A percentile compares a stretch with the other conserved stretches of the same genome.
These are phyloP conservation scores for Suillus luteus DNA, from an alignment of 768 basidiomycete species.

Conservation along the genomic window DNA sequence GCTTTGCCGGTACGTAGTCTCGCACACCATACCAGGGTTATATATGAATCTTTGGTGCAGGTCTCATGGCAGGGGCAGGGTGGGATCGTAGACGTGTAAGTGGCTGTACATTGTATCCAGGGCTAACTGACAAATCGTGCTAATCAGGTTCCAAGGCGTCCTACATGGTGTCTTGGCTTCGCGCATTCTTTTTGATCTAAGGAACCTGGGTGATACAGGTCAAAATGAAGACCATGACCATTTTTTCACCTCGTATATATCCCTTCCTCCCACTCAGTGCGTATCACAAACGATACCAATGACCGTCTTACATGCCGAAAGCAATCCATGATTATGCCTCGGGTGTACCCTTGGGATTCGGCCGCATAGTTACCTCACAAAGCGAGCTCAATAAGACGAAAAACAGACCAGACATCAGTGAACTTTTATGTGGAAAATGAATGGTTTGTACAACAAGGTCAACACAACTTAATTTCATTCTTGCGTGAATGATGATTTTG, in stretches of 20 bases:
- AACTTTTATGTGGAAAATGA: too few species aligned
- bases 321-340: neutral
- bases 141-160: conserved; percentile 15
- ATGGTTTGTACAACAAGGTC: too few species aligned
- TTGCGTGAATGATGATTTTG: too few species aligned
- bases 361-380: too few species aligned
- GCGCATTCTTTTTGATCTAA: conserved; percentile 16
- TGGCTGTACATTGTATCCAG: neutral
- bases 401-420: too few species aligned
- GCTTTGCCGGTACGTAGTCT: conserved; percentile 11
- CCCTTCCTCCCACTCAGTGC: conserved; percentile 2
- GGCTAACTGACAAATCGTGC: neutral
- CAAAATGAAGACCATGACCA: neutral
- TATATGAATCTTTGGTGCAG: neutral
- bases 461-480: too few species aligned
- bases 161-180: conserved; percentile 18
- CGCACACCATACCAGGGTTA: neutral
- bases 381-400: too few species aligned
- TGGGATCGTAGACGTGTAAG: conserved; percentile 15
- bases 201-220: neutral
- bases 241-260: neutral
- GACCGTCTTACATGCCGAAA: conserved; percentile 2
- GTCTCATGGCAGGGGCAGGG: conserved; percentile 4
- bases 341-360: neutral
- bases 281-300: conserved; percentile 6